Conservation (phyloP, 371 early-diverging fungal species). For the Scutellospora calospora region DNA sequence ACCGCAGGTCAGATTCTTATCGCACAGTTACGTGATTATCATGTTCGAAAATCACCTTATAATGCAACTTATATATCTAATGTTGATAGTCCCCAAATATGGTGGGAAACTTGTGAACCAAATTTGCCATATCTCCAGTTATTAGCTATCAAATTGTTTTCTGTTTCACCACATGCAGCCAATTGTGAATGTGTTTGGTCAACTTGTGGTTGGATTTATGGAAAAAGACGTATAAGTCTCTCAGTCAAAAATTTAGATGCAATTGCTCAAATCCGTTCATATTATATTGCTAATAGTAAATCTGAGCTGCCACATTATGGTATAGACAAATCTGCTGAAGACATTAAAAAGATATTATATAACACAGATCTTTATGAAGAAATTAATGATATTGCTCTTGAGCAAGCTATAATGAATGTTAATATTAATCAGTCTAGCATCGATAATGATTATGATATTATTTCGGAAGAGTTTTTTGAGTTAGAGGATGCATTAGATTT, state of each 20-base stretch:
- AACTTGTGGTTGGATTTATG: background rate
- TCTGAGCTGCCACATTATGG: no score
- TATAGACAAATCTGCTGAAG: no score
- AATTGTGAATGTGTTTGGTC: background rate
- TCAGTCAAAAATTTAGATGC: background rate
- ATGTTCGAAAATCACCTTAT: background rate
- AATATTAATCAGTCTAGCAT: no score
- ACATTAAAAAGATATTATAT: no score
- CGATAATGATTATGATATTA: no score
- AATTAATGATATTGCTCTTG: background rate
- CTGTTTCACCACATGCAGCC: background rate
- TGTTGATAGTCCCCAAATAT: background rate
- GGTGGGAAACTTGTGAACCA: background rate
- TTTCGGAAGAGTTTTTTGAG: no score
- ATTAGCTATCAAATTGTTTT: background rate
- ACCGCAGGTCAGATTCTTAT: background rate
- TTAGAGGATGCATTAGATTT: no score
- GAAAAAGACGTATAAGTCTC: background rate
- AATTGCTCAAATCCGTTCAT: background rate
- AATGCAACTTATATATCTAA: background rate
- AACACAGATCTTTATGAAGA: no score
- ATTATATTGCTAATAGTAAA: background rate
- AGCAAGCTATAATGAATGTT: no score
- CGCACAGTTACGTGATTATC: background rate
- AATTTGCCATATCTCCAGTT: background rate